Percentiles rank a stretch among this genome's conserved stretches.
phyloP scores from a whole-genome alignment of 2,329 filamentous ascomycete genomes.

The Camptophora hylomeconis region DNA sequence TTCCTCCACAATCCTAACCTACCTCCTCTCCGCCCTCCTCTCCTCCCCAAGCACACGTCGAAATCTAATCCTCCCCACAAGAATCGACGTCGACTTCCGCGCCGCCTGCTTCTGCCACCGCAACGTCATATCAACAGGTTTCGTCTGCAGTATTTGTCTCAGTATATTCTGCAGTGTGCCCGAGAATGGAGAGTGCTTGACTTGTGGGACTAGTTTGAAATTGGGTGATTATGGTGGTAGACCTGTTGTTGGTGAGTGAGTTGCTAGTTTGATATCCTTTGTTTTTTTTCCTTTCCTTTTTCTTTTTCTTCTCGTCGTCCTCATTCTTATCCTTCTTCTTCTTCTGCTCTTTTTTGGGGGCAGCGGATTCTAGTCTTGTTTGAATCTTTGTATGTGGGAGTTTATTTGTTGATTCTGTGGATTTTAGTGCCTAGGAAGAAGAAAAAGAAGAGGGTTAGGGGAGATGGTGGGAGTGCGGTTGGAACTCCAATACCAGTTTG shows the following conservation, averaged over 20 bases:
- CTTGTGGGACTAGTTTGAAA: constrained; percentile 67
- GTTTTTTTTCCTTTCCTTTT: too few relatives aligned
- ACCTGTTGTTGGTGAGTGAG: constrained; percentile 49
- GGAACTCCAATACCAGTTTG: constrained; percentile 36
- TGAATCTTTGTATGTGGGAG: too few relatives aligned
- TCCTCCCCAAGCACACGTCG: constrained; percentile 53
- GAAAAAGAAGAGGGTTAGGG: constrained; percentile 56
- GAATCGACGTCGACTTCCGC: constrained; percentile 83
- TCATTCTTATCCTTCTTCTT: too few relatives aligned
- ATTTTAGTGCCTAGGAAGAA: constrained; percentile 42
- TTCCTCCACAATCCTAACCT: constrained; percentile 60
- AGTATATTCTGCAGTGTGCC: constrained; percentile 74
- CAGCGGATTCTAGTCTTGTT: too few relatives aligned
- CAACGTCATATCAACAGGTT: constrained; percentile 79
- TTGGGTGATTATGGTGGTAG: constrained; percentile 63
- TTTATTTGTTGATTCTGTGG: too few relatives aligned
- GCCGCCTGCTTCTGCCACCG: constrained; percentile 98
- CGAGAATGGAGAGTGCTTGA: constrained; percentile 58
- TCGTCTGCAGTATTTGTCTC: constrained; percentile 90
- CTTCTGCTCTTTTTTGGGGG: too few relatives aligned
- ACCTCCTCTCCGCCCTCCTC: constrained; percentile 89
- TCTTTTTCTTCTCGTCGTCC: too few relatives aligned
- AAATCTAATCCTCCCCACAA: constrained; percentile 63
- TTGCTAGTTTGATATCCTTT: too few relatives aligned
- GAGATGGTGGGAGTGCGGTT: constrained; percentile 45